phyloP scores from a whole-genome alignment of 2,329 filamentous ascomycete species.

The Penicillium sclerotiorum region DNA sequence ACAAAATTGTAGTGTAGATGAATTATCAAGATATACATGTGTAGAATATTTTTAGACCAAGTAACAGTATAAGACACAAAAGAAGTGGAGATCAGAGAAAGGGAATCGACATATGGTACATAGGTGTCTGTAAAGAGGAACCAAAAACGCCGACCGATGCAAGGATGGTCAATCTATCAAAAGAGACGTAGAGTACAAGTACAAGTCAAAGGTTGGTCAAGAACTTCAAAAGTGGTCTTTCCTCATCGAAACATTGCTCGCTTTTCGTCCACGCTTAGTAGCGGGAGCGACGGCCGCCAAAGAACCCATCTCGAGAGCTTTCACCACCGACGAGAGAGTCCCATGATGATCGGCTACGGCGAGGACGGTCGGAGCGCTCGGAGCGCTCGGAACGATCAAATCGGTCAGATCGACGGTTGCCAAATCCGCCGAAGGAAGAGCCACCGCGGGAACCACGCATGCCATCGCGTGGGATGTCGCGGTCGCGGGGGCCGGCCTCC shows the following conservation, averaged over 20 bases:
- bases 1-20: neutral
- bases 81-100: constrained; percentile 21
- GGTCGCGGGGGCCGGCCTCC: too few relatives aligned
- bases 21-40: constrained; percentile 4
- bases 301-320: too few relatives aligned
- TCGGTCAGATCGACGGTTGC: neutral
- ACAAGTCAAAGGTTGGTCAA: neutral
- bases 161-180: constrained; percentile 21
- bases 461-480: too few relatives aligned
- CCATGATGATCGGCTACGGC: too few relatives aligned
- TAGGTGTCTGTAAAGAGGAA: constrained; percentile 12
- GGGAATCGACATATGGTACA: constrained; percentile 22
- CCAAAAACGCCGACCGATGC: constrained; percentile 34
- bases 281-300: constrained; percentile 9
- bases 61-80: constrained; percentile 20
- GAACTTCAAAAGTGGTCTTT: neutral
- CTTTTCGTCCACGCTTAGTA: constrained; percentile 6
- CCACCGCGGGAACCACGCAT: too few relatives aligned
- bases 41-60: too few relatives aligned
- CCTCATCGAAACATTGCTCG: neutral
- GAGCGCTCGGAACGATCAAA: neutral
- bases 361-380: neutral
- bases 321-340: too few relatives aligned
- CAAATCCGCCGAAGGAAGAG: too few relatives aligned
- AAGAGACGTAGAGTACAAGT: constrained; percentile 10